phyloP scores from a whole-genome alignment of 2,329 filamentous ascomycete genomes.

The Exophiala bonariae region DNA sequence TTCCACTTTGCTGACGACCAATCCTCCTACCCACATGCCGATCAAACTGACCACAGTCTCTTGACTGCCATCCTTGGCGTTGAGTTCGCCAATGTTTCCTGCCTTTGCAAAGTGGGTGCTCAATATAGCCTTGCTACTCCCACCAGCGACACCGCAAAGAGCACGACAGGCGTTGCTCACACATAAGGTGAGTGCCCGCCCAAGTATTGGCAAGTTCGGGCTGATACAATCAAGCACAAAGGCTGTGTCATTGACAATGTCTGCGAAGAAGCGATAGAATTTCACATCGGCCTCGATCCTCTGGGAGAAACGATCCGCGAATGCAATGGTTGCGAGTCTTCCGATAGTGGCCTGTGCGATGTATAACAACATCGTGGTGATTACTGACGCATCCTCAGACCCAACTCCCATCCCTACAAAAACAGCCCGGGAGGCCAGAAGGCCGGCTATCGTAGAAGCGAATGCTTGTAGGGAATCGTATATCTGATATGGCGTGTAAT shows the following conservation, averaged over 20 bases:
- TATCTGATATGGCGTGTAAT: conserved; percentile 57
- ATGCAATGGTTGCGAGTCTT: conserved; percentile 79
- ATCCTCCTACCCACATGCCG: conserved; percentile 79
- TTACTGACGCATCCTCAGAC: conserved; percentile 68
- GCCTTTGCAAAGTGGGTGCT: conserved; percentile 87
- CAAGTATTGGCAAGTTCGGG: conserved; percentile 65
- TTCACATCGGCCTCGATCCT: conserved; percentile 90
- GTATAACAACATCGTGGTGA: conserved; percentile 66
- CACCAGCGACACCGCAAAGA: conserved; percentile 86
- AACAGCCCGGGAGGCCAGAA: conserved; percentile 79
- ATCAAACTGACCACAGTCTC: conserved; percentile 89
- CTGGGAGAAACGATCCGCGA: conserved; percentile 78
- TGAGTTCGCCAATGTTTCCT: conserved; percentile 88
- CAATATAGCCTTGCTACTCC: conserved; percentile 84
- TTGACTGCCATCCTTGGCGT: conserved; percentile 93
- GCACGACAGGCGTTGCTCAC: conserved; percentile 62
- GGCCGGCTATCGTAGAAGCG: conserved; percentile 74
- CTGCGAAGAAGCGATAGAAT: conserved; percentile 80
- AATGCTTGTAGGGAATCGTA: conserved; percentile 79
- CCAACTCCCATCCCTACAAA: conserved; percentile 75
- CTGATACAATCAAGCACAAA: conserved; percentile 84
- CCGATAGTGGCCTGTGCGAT: conserved; percentile 81
- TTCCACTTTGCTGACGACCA: conserved; percentile 76
- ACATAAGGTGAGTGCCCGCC: conserved; percentile 59
- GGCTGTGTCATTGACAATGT: conserved; percentile 83